These are phyloP conservation scores for Aeschynomene evenia DNA, from an alignment of 306 rosid genomes.

Conservation along the genomic window DNA sequence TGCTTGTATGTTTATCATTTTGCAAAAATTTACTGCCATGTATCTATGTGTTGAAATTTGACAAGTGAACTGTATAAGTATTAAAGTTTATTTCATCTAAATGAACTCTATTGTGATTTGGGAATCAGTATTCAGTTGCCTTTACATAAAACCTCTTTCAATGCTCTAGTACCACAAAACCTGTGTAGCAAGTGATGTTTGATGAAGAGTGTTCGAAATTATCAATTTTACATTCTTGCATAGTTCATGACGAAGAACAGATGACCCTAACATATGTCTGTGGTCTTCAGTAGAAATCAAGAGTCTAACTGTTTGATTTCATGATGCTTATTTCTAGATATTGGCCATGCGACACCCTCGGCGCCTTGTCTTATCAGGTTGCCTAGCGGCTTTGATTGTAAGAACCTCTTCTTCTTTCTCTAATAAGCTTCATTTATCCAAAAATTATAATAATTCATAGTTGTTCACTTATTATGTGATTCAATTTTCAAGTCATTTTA, in stretches of 20 bases:
- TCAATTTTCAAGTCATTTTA: neutral
- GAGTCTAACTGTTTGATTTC: constrained; percentile 20
- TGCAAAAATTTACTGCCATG: neutral
- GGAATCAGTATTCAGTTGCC: neutral
- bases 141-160: neutral
- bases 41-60: constrained; percentile 5
- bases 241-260: neutral
- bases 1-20: neutral
- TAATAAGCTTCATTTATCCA: neutral
- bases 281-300: constrained; percentile 9
- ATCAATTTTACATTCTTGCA: neutral
- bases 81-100: neutral
- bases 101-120: neutral
- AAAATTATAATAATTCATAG: neutral
- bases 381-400: constrained; percentile 81
- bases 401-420: constrained; percentile 29
- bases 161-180: neutral
- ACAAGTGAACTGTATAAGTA: neutral
- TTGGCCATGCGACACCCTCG: constrained; percentile 96
- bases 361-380: constrained; percentile 80
- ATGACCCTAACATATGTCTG: neutral
- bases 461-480: neutral
- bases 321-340: constrained; percentile 53
- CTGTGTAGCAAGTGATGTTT: constrained; percentile 1
- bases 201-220: neutral